phyloP scores from a whole-genome alignment of 1,284 basidiomycete species.

The Cutaneotrichosporon sp. region DNA sequence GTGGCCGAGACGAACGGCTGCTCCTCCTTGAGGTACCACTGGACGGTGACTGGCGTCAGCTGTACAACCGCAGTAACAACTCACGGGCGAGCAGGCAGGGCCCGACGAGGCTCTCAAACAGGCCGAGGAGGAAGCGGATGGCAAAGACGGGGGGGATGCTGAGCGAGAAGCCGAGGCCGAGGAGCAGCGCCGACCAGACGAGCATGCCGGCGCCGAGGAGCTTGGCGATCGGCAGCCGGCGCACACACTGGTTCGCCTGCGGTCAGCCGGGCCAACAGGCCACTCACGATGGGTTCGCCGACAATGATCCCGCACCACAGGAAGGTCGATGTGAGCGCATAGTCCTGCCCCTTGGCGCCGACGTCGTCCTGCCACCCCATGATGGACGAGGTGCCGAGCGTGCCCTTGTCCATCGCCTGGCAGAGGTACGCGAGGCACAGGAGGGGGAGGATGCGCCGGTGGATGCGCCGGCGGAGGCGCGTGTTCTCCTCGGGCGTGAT shows the following conservation, averaged over 20 bases:
- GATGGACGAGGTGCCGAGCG: conserved; percentile 30
- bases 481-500: conserved; percentile 28
- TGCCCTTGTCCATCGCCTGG: conserved; percentile 29
- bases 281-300: conserved; percentile 36
- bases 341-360: conserved; percentile 39
- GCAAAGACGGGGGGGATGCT: conserved; percentile 61
- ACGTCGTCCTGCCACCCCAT: conserved; percentile 44
- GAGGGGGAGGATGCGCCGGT: conserved; percentile 22
- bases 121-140: conserved; percentile 34
- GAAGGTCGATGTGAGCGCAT: conserved; percentile 35
- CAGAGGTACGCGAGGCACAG: conserved; percentile 22
- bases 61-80: background rate
- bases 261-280: too few relatives aligned
- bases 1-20: conserved; percentile 21
- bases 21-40: conserved; percentile 32
- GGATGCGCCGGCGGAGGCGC: conserved; percentile 18
- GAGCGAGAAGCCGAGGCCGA: conserved; percentile 73
- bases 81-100: conserved; percentile 27
- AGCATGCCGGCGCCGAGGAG: conserved; percentile 31
- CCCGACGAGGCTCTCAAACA: conserved; percentile 39
- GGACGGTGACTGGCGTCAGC: conserved; percentile 24
- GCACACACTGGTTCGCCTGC: conserved; percentile 39
- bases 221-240: conserved; percentile 36
- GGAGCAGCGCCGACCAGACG: conserved; percentile 29
- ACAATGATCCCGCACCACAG: conserved; percentile 38